phyloP scores from a whole-genome alignment of 2,329 filamentous ascomycete species.

The Dryadomyces quercus-mongolicae region DNA sequence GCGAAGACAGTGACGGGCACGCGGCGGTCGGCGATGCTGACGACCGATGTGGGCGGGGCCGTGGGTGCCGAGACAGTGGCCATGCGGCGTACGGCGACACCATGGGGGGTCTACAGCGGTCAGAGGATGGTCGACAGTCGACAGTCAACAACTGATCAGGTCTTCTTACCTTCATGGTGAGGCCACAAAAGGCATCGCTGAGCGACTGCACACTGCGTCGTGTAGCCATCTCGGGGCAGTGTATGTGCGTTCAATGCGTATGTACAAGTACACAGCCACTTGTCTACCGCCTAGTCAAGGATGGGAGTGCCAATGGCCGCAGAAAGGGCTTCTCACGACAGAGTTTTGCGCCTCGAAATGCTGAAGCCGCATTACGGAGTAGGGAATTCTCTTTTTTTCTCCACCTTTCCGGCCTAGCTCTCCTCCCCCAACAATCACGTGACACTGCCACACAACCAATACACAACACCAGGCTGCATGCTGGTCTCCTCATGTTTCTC shows the following conservation, averaged over 20 bases:
- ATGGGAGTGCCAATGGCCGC: no score
- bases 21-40: constrained; percentile 44
- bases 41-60: not conserved
- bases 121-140: no score
- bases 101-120: no score
- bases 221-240: constrained; percentile 5
- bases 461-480: not conserved
- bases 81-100: not conserved
- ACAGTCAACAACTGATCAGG: no score
- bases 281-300: not conserved
- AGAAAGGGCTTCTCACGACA: no score
- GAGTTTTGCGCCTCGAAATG: no score
- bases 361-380: no score
- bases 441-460: not conserved
- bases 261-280: not conserved
- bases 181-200: constrained; percentile 7
- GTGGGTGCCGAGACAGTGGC: not conserved
- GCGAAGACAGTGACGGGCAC: constrained; percentile 78
- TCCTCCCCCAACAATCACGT: not conserved
- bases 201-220: constrained; percentile 9
- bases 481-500: not conserved
- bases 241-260: not conserved
- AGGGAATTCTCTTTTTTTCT: no score
- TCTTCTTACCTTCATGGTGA: not conserved
- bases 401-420: no score